phyloP scores from a whole-genome alignment of 164 flowering plant genomes.

The Brasenia schreberi region DNA sequence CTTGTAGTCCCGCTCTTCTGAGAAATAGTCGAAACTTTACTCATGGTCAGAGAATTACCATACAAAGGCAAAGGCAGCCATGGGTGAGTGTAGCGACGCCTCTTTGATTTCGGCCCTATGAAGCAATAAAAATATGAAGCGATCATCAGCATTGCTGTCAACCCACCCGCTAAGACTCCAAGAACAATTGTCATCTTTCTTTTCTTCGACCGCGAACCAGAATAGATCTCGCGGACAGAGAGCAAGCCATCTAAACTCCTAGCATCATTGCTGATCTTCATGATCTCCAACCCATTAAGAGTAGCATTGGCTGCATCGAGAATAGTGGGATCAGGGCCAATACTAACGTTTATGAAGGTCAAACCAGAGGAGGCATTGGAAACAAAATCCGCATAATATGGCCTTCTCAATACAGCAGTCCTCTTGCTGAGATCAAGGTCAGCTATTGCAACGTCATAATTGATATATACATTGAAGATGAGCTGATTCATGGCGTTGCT shows the following conservation, averaged over 20 bases:
- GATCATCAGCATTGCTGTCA: constrained; percentile 21
- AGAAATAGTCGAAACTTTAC: constrained; percentile 61
- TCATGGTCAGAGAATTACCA: constrained; percentile 69
- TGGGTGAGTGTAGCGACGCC: constrained; percentile 27
- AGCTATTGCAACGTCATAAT: constrained; percentile 32
- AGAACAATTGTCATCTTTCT: constrained; percentile 28
- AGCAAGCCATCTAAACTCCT: constrained; percentile 53
- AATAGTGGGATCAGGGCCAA: constrained; percentile 53
- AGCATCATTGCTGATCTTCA: constrained; percentile 75
- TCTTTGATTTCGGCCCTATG: constrained; percentile 24
- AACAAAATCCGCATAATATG: constrained; percentile 63
- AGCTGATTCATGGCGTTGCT: constrained; percentile 45
- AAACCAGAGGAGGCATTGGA: constrained; percentile 34
- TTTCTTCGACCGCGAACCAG: constrained; percentile 24
- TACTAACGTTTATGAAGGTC: constrained; percentile 44
- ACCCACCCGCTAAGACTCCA: constrained; percentile 35
- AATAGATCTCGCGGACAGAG: constrained; percentile 30
- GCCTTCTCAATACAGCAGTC: constrained; percentile 32
- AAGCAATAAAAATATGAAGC: constrained; percentile 45
- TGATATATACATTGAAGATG: constrained; percentile 50
- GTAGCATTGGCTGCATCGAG: constrained; percentile 33
- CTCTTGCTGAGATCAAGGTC: constrained; percentile 48
- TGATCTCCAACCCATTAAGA: constrained; percentile 79
- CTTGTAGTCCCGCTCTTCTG: constrained; percentile 85
- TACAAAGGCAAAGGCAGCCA: constrained; percentile 74